These are phyloP conservation scores for Tribonema minus DNA, from an alignment of 108 stramenopile genomes.

Conservation along the genomic window DNA sequence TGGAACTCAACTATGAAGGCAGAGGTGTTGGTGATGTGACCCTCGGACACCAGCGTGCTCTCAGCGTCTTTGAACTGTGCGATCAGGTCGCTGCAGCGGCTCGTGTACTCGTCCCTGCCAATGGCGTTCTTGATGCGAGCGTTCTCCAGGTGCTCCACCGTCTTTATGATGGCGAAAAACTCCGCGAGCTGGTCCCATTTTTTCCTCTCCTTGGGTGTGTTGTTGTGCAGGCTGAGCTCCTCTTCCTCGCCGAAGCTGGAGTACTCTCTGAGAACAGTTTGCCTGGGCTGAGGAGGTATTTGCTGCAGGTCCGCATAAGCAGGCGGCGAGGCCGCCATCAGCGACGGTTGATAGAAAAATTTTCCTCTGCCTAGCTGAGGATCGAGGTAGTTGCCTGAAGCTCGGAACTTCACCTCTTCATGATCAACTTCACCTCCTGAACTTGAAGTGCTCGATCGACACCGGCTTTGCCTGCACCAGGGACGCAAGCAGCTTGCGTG, in stretches of 20 bases:
- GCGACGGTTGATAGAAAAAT: no score
- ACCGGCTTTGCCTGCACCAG: no score
- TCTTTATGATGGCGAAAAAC: slow-evolving; percentile 89
- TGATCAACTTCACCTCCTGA: no score
- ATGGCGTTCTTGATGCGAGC: slow-evolving; percentile 89
- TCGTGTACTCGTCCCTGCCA: slow-evolving; percentile 69
- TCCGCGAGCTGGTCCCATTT: slow-evolving; percentile 69
- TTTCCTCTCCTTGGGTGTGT: slow-evolving; percentile 48
- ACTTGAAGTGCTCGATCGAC: no score
- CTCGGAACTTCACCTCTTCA: no score
- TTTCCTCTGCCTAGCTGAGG: no score
- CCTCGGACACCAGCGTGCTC: slow-evolving; percentile 36
- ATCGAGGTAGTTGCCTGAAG: no score
- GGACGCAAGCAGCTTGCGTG: no score
- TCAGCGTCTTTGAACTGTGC: slow-evolving; percentile 91
- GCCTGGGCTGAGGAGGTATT: no score
- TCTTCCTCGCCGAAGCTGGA: slow-evolving; percentile 5
- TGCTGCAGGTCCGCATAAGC: no score
- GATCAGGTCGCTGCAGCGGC: slow-evolving; percentile 85
- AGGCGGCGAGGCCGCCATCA: no score
- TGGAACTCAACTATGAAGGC: slow-evolving; percentile 81
- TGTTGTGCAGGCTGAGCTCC: slow-evolving; percentile 49
- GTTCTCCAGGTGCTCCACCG: slow-evolving; percentile 89
- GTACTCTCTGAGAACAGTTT: no score
- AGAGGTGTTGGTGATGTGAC: slow-evolving; percentile 39